Evolutionary conservation across 108 stramenopile genomes (phyloP), one percentile per base, ranked within the genome.

Genomic region (Cylindrotheca closterium): DNA sequence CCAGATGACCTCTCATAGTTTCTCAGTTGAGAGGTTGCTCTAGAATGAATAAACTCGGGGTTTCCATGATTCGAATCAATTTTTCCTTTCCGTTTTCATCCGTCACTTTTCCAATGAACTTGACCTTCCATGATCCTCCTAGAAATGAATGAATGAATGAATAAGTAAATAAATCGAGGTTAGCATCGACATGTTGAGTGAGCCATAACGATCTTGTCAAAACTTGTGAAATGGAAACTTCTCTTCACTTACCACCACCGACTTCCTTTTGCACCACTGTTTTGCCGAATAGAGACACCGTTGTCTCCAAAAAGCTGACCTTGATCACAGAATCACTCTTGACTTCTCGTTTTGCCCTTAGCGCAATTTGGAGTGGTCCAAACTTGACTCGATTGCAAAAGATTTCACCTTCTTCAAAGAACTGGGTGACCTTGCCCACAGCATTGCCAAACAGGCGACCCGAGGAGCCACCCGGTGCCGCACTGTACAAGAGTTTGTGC

Each of bases 61-160:
- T 83, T 63, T 83, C 71, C 78, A 83, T 79, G 19, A 83, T 71
- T 21, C 82, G 70, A 3, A 83, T 54, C 19, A 83, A 30, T 49
- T 79, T 83, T 31, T 66, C 30, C 12, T 56, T 55, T 4, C 75
- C 78, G 31, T 70, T 51, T 0, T 37, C 53, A 48, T 81, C 79
- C 27, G 29, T 0, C 23, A 79, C 56, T 33, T 67, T 72, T 4
- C 77, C 83, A 18, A 72, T 66, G 33, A 77, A 84, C 12, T 73
- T 45, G 29, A 60, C 60, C 34, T 79, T 79, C 83, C 83, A 84
- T 18, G 66, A 54, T 30, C 76, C 73, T 19, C 76, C 68, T 42
- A 42, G 37, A 42, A 7, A 7, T 7, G 15, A 42, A 56, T 58
- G 48, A 0, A 1, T 2, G 45, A 15, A n/a, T n/a, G n/a, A n/a